Evolutionary conservation across 805 yeast species (phyloP), one percentile per base, ranked within the genome.

Genomic region (Blastobotrys peoriensis): DNA sequence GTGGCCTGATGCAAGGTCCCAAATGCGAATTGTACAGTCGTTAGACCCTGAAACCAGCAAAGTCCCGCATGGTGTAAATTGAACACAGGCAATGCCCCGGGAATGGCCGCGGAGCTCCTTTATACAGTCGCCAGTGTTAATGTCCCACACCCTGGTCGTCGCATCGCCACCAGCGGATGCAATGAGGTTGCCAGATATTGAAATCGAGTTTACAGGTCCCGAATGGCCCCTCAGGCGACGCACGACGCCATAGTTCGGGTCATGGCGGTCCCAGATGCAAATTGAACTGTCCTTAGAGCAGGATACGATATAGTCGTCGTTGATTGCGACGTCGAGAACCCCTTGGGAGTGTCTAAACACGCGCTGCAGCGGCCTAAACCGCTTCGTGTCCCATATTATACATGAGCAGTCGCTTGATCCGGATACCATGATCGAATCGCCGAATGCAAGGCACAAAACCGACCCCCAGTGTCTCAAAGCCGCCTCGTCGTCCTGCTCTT

Each of bases 11-110:
- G 75, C 70, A 44, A 85, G 66, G 59, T 87, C 91, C 96, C 96
- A 89, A 79, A 89, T 78, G 49, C 91, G 67, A 28, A 89, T 79
- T 0, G 88, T 83, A 33, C 85, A 78, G 62, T 89, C 97, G 62
- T 87, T 96, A 25, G 89, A 80, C 2, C 95, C 89, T 61, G 88
- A 79, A 59, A 84, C 83, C 3, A 86, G 74, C 0, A 85, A 77
- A 43, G 74, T 75, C 41, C 86, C 79, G 49, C 75, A 75, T 2
- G 81, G 73, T 57, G 85, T 91, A 33, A 86, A 76, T 63, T 83
- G 84, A 30, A 89, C 95, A 55, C 86, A 80, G 39, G 89, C 78
- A 17, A 91, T 84, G 15, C 95, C 96, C 52, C 86, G 79, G 2
- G 79, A 72, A 62, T 89, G 97, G 3, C 96, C 95, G 15, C 71